Conservation (phyloP, 345 rosid genomes). For the Syzygium grande region DNA sequence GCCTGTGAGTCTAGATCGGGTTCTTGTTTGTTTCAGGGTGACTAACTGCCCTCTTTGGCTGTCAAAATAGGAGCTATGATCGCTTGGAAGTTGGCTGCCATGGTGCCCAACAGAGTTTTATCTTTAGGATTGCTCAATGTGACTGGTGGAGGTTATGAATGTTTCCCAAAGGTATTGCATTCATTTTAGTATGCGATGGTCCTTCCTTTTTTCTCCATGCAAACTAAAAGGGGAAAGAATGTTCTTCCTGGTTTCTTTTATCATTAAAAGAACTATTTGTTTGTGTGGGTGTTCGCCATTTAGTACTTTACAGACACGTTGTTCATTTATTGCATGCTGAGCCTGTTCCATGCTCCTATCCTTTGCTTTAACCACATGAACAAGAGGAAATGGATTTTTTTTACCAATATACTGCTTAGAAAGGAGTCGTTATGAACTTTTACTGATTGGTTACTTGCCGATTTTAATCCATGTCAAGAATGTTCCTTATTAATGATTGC, state of each 20-base stretch:
- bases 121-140: conserved; percentile 89
- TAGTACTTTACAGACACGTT: not conserved
- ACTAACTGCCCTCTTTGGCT: not conserved
- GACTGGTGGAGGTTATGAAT: conserved; percentile 93
- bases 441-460: not conserved
- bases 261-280: not conserved
- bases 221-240: not conserved
- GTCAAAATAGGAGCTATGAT: conserved; percentile 80
- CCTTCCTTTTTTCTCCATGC: not conserved
- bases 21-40: not conserved
- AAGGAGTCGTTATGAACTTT: not conserved
- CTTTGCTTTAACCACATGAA: not conserved
- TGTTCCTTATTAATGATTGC: not conserved
- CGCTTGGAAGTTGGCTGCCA: conserved; percentile 84
- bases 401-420: not conserved
- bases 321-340: not conserved
- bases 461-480: not conserved
- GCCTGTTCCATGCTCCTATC: not conserved
- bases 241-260: not conserved
- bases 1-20: not conserved
- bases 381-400: not conserved
- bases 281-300: not conserved
- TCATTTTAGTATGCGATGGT: not conserved
- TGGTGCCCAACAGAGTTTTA: conserved; percentile 70
- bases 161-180: conserved; percentile 75